Conservation (phyloP, 371 early-diverging fungal species). For the Synchytrium microbalum region DNA sequence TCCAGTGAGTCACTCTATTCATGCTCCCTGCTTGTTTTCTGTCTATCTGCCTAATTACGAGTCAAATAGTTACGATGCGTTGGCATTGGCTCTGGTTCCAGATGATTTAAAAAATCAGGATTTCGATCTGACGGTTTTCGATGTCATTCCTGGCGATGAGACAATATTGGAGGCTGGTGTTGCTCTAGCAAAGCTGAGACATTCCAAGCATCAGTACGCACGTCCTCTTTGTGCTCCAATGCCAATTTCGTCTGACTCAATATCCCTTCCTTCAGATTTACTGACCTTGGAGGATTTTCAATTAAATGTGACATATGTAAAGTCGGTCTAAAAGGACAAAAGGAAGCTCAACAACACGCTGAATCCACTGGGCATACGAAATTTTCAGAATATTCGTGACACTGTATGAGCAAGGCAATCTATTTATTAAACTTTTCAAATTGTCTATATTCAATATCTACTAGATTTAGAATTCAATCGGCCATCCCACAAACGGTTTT, state of each 20-base stretch:
- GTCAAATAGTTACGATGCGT: slow-evolving; percentile 44
- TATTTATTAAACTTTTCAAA: no score
- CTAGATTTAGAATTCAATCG: no score
- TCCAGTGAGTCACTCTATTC: slow-evolving; percentile 24
- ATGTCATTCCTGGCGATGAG: slow-evolving; percentile 15
- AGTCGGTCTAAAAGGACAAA: slow-evolving; percentile 18
- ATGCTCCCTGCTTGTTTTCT: not conserved
- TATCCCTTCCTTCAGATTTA: no score
- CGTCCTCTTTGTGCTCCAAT: no score
- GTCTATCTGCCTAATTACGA: not conserved
- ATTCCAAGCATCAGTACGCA: slow-evolving; percentile 26
- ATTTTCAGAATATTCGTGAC: slow-evolving; percentile 22
- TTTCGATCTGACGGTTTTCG: slow-evolving; percentile 49
- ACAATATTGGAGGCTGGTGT: slow-evolving; percentile 19
- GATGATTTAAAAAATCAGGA: slow-evolving; percentile 19
- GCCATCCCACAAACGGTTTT: no score
- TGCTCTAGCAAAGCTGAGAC: not conserved
- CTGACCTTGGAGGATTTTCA: slow-evolving; percentile 45
- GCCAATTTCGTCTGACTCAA: no score
- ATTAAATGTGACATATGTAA: slow-evolving; percentile 40
- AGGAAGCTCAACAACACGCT: slow-evolving; percentile 21
- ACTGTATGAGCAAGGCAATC: no score
- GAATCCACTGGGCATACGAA: slow-evolving; percentile 21
- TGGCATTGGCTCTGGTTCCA: slow-evolving; percentile 34
- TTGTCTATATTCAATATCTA: no score